Conservation (phyloP, 2,329 filamentous ascomycete species). For the Neopestalotiopsis sp. region DNA sequence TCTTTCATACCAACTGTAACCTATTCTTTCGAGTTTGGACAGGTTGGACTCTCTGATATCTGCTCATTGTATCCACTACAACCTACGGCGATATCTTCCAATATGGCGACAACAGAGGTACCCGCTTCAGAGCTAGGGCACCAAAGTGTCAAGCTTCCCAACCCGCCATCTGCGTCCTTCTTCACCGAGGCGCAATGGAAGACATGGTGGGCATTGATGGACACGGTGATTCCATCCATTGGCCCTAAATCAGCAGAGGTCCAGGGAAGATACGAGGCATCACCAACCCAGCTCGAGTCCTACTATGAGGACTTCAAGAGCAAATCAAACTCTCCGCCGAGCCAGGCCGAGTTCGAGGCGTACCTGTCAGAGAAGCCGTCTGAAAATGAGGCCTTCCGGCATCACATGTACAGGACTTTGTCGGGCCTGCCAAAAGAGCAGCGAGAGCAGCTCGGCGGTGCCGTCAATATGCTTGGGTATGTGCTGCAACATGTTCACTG, state of each 20-base stretch:
- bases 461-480: slow-evolving; percentile 15
- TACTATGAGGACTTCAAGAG: slow-evolving; percentile 31
- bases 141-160: slow-evolving; percentile 5
- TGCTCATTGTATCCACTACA: background rate
- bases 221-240: slow-evolving; percentile 51
- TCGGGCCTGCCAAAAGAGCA: slow-evolving; percentile 9
- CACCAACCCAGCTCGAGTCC: slow-evolving; percentile 41
- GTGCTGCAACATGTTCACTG: background rate
- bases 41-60: background rate
- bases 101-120: background rate
- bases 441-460: slow-evolving; percentile 11
- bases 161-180: slow-evolving; percentile 14
- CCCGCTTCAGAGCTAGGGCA: slow-evolving; percentile 4
- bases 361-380: slow-evolving; percentile 46
- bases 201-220: slow-evolving; percentile 39
- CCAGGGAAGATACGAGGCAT: slow-evolving; percentile 30
- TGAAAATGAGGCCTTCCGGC: slow-evolving; percentile 47
- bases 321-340: slow-evolving; percentile 24
- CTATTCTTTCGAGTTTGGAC: background rate
- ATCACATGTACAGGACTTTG: slow-evolving; percentile 38
- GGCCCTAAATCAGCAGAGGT: slow-evolving; percentile 26
- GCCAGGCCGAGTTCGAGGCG: slow-evolving; percentile 37
- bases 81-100: background rate
- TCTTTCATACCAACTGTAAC: no score
- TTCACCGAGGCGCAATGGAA: slow-evolving; percentile 39